These are phyloP conservation scores for Beauveria bassiana DNA, from an alignment of 2,329 filamentous ascomycete genomes.

Conservation along the genomic window DNA sequence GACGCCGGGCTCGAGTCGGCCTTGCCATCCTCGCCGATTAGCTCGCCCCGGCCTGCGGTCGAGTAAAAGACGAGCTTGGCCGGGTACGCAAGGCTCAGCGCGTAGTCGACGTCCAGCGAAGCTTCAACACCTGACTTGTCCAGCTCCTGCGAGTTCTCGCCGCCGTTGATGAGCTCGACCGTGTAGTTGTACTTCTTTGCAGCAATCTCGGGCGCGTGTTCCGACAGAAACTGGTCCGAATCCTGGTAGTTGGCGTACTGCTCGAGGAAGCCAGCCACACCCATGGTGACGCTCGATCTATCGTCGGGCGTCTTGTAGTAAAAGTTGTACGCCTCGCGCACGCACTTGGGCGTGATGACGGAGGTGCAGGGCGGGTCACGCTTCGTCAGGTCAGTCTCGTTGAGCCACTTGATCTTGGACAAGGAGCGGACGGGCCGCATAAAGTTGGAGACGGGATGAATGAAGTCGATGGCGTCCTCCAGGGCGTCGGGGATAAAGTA, in stretches of 20 bases:
- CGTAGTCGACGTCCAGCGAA: slow-evolving; percentile 41
- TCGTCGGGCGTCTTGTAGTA: slow-evolving; percentile 23
- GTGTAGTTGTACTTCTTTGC: slow-evolving; percentile 31
- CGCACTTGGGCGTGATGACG: slow-evolving; percentile 31
- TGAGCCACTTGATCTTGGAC: background rate
- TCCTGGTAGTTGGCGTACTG: slow-evolving; percentile 39
- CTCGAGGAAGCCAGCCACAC: slow-evolving; percentile 42
- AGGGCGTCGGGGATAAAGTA: slow-evolving; percentile 37
- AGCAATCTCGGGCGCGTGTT: slow-evolving; percentile 29
- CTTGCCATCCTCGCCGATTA: slow-evolving; percentile 32
- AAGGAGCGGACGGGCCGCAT: slow-evolving; percentile 32
- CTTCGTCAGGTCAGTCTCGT: slow-evolving; percentile 13
- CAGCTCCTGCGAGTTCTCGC: slow-evolving; percentile 33
- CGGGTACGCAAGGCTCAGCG: slow-evolving; percentile 37
- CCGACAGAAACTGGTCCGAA: slow-evolving; percentile 29
- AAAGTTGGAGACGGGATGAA: slow-evolving; percentile 43
- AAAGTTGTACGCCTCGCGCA: slow-evolving; percentile 39
- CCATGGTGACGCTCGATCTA: slow-evolving; percentile 31
- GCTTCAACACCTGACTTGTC: slow-evolving; percentile 35
- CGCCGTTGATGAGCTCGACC: slow-evolving; percentile 34
- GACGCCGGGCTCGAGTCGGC: slow-evolving; percentile 21
- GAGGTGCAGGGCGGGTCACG: slow-evolving; percentile 24
- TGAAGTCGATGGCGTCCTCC: slow-evolving; percentile 32
- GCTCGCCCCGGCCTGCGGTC: slow-evolving; percentile 35
- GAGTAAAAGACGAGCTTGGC: slow-evolving; percentile 37